phyloP scores from a whole-genome alignment of 768 basidiomycete genomes.

The Macrolepiota dolichaula region DNA sequence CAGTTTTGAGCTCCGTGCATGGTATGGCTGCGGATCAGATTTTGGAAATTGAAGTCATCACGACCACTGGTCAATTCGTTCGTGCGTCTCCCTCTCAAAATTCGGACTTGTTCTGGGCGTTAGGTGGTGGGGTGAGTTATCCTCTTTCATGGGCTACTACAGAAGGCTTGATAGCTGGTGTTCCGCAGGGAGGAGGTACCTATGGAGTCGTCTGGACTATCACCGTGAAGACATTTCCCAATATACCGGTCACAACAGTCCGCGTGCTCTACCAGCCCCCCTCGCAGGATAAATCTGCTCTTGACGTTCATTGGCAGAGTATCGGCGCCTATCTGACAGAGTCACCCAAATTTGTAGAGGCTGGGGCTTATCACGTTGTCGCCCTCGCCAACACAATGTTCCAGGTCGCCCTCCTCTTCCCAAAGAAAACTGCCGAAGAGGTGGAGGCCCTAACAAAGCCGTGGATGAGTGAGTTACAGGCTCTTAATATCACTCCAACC shows the following conservation, averaged over 20 bases:
- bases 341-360: constrained; percentile 12
- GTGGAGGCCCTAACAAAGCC: not conserved
- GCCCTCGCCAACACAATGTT: constrained; percentile 13
- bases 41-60: constrained; percentile 36
- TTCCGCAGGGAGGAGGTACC: constrained; percentile 7
- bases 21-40: constrained; percentile 27
- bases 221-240: constrained; percentile 16
- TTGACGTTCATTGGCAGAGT: constrained; percentile 12
- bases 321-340: constrained; percentile 14
- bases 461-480: constrained; percentile 2
- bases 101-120: constrained; percentile 41
- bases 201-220: constrained; percentile 13
- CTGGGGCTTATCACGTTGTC: constrained; percentile 14
- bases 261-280: constrained; percentile 9
- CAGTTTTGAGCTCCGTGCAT: constrained; percentile 16
- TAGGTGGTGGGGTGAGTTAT: constrained; percentile 37
- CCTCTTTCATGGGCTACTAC: constrained; percentile 5
- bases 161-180: not conserved
- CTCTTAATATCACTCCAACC: not conserved
- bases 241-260: constrained; percentile 15
- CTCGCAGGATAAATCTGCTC: constrained; percentile 1
- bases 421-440: constrained; percentile 10
- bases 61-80: constrained; percentile 34
- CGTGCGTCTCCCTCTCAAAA: constrained; percentile 35
- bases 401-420: constrained; percentile 13